Conservation (phyloP, 2,329 filamentous ascomycete species). For the Scedosporium aurantiacum region DNA sequence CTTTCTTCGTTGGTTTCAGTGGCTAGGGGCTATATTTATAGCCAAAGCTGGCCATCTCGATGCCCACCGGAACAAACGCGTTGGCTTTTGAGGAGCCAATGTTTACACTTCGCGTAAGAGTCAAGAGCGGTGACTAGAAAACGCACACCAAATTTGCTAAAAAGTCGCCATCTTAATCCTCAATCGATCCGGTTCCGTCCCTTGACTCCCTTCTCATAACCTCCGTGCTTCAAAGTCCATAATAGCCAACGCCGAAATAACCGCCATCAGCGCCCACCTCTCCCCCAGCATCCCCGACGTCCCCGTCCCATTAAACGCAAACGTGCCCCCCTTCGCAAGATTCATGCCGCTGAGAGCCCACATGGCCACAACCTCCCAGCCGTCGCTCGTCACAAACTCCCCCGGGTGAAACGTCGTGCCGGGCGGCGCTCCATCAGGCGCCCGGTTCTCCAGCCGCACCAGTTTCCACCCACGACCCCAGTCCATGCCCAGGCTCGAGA, state of each 20-base stretch:
- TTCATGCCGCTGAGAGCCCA: slow-evolving; percentile 16
- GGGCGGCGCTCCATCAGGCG: slow-evolving; percentile 6
- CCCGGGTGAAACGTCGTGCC: slow-evolving; percentile 11
- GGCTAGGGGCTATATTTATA: too few species aligned
- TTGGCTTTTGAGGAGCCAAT: too few species aligned
- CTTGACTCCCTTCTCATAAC: not conserved
- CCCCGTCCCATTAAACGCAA: slow-evolving; percentile 29
- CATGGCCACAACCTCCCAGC: slow-evolving; percentile 31
- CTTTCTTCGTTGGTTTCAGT: too few species aligned
- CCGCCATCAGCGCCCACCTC: slow-evolving; percentile 31
- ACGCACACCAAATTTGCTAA: too few species aligned
- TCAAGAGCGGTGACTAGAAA: too few species aligned
- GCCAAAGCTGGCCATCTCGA: too few species aligned
- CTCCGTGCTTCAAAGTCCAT: not conserved
- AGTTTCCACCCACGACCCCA: slow-evolving; percentile 28
- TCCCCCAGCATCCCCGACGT: slow-evolving; percentile 26
- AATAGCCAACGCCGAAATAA: slow-evolving; percentile 10
- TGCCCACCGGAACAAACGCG: too few species aligned
- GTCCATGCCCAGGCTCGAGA: slow-evolving; percentile 20
- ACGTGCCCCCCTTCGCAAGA: slow-evolving; percentile 20
- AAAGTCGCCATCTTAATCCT: too few species aligned
- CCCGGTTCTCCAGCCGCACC: slow-evolving; percentile 19
- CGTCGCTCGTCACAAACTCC: slow-evolving; percentile 19
- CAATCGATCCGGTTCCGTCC: too few species aligned
- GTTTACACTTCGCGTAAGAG: too few species aligned